Evolutionary conservation across 23 red algal species (phyloP), one percentile per base, ranked within the genome.

Genomic region (Pyropia yezoensis): DNA sequence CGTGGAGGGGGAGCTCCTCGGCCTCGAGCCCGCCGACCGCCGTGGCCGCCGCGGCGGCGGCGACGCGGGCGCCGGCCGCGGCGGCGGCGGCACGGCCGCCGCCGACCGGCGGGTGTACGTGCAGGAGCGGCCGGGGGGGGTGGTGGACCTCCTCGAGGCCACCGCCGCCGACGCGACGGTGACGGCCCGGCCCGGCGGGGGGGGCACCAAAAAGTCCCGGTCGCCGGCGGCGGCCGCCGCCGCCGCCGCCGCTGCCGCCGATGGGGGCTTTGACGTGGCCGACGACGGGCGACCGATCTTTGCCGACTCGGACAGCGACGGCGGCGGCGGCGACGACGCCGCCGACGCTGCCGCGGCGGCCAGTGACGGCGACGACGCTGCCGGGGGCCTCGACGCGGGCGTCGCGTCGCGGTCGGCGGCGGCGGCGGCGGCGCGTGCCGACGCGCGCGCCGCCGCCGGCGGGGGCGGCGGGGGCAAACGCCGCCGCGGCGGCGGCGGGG

Each of bases 251-350:
- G 66, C 63, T 22, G 70, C 67, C 49, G 65, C 52, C 9, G 57
- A 25, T 13, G 57, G 57, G 5, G 63, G 63, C 21, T 66, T 69
- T 45, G 71, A 83, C 50, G 70, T 82, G 32, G 57, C 66, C 7
- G 61, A 76, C 53, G 86, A 90, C 50, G 86, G 86, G 7, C 67
- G 70, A 7, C 69, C 76, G n/a, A 90, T 90, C 27, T 66, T 90
- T 73, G 66, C 75, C 25, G 86, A 90, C 56, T 75, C 75, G 55
- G 72, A 71, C 18, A 77, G 72, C 61, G 82, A 72, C 13, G 54
- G 62, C 25, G 82, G 63, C 47, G 59, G 62, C 49, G 56, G 29
- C 25, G 60, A 58, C 58, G 30, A 33, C 30, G 30, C 2, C 30
- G 30, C 30, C 3, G 30, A 33, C 2, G 30, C n/a, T n/a, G 30